Conservation (phyloP, 148 eudicot species). For the Silene conica region DNA sequence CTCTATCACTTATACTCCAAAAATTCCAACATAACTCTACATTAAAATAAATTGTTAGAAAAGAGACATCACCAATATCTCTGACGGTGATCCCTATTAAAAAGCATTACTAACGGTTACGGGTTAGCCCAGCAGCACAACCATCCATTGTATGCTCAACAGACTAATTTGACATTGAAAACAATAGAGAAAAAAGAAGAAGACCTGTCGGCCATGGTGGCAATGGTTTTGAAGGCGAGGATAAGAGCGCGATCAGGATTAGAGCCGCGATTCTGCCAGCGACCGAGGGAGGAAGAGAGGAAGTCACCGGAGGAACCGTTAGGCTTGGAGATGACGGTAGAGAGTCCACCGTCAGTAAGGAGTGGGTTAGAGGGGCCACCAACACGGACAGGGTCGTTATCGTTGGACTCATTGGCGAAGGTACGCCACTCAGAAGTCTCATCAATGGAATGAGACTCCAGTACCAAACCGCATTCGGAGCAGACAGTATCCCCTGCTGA, state of each 20-base stretch:
- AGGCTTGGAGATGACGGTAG: constrained; percentile 74
- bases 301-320: constrained; percentile 66
- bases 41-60: not conserved
- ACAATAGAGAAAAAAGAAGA: too few relatives aligned
- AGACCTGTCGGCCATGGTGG: constrained; percentile 87
- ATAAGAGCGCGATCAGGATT: constrained; percentile 70
- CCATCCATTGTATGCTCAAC: too few relatives aligned
- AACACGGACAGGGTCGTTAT: constrained; percentile 82
- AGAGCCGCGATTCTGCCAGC: constrained; percentile 83
- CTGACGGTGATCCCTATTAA: too few relatives aligned
- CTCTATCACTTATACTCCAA: not conserved
- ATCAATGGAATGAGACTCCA: constrained; percentile 89
- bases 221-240: constrained; percentile 65
- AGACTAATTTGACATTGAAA: too few relatives aligned
- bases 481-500: constrained; percentile 89
- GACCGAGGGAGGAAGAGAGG: constrained; percentile 54
- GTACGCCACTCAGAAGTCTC: constrained; percentile 93
- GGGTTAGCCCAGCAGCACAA: too few relatives aligned
- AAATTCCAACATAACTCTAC: not conserved
- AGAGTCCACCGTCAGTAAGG: constrained; percentile 61
- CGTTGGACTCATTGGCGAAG: constrained; percentile 75
- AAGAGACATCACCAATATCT: too few relatives aligned
- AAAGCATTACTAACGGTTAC: too few relatives aligned
- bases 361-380: constrained; percentile 79
- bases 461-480: constrained; percentile 85